A percentile compares a stretch with the other conserved stretches of the same genome.
Evolutionary conservation across 1,284 basidiomycete species (phyloP).

Genomic region (Spongispora temasekensis): DNA sequence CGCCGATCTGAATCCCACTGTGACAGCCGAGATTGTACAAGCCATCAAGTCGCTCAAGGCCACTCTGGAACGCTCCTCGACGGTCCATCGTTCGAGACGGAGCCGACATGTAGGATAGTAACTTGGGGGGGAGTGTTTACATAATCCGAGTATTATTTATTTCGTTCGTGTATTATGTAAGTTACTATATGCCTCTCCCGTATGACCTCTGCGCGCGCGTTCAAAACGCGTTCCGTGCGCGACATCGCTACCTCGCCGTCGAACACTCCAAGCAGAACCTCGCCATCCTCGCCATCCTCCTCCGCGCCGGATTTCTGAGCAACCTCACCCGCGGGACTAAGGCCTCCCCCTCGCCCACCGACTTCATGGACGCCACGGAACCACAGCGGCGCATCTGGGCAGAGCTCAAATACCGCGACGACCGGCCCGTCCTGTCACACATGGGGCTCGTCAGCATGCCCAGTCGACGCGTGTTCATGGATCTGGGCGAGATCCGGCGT

Average conservation of each 20-base stretch:
- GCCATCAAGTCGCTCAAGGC: constrained; percentile 62
- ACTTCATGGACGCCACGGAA: constrained; percentile 57
- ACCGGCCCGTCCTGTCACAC: constrained; percentile 73
- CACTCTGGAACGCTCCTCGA: constrained; percentile 58
- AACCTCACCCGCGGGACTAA: constrained; percentile 80
- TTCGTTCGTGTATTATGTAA: no score
- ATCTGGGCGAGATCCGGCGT: constrained; percentile 65
- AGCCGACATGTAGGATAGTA: constrained; percentile 49
- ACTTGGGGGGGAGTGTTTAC: background rate
- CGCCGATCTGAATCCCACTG: background rate
- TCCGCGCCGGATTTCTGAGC: constrained; percentile 84
- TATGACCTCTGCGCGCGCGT: constrained; percentile 83
- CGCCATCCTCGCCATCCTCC: constrained; percentile 81
- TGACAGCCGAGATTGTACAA: constrained; percentile 68
- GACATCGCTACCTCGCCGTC: constrained; percentile 73
- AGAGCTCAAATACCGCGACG: constrained; percentile 86
- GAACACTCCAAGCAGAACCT: constrained; percentile 82
- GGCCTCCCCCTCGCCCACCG: constrained; percentile 59
- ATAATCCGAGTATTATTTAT: no score
- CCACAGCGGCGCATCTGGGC: constrained; percentile 73
- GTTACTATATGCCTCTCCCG: constrained; percentile 54
- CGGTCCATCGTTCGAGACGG: constrained; percentile 54
- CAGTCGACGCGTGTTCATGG: constrained; percentile 65
- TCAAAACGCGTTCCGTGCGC: constrained; percentile 86
- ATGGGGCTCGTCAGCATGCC: constrained; percentile 37